phyloP scores from a whole-genome alignment of 352 stramenopile genomes.

The Blastocystis sp. region DNA sequence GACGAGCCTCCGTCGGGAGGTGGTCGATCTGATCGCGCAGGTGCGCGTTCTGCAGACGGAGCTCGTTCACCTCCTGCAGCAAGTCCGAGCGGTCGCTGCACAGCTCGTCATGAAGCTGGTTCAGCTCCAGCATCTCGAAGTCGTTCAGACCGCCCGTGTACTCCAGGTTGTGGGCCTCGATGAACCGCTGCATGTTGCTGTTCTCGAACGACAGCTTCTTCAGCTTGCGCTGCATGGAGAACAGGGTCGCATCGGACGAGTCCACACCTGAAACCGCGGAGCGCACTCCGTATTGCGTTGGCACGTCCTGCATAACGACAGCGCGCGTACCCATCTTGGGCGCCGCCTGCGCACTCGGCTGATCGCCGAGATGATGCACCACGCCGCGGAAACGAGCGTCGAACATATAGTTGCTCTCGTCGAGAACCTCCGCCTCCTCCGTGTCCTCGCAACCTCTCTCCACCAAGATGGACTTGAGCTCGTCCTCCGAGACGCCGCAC shows the following conservation, averaged over 20 bases:
- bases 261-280: not conserved
- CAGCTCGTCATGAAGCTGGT: constrained; percentile 7
- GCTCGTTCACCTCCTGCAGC: not conserved
- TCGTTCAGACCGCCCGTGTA: not conserved
- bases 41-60: not conserved
- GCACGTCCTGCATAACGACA: not conserved
- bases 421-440: constrained; percentile 13
- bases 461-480: not conserved
- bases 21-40: constrained; percentile 38
- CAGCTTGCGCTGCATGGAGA: not conserved
- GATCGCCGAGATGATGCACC: not conserved
- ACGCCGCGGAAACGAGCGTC: constrained; percentile 11
- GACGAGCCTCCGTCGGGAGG: constrained; percentile 19
- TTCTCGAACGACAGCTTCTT: constrained; percentile 51
- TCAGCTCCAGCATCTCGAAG: constrained; percentile 6
- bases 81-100: not conserved
- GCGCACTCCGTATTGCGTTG: not conserved
- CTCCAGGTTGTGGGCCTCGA: not conserved
- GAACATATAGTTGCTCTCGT: constrained; percentile 43
- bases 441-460: not conserved
- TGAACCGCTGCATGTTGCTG: not conserved
- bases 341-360: not conserved
- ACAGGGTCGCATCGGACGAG: not conserved
- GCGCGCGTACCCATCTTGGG: not conserved
- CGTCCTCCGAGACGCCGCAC: constrained; percentile 9